These are phyloP conservation scores for Sclerotinia sclerotiorum DNA, from an alignment of 2,329 filamentous ascomycete species.

Conservation along the genomic window DNA sequence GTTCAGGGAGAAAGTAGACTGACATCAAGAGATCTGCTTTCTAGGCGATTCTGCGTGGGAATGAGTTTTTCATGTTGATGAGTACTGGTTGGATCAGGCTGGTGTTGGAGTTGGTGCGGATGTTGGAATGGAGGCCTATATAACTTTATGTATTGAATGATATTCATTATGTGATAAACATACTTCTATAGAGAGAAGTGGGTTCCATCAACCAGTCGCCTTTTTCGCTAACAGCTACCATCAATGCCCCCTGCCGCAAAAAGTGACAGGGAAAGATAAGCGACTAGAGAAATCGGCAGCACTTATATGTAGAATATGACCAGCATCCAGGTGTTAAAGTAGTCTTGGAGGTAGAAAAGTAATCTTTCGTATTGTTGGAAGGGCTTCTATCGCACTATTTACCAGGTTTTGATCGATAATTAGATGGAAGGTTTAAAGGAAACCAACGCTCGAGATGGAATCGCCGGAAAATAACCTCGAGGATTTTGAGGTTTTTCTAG, in stretches of 20 bases:
- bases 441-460: slow-evolving; percentile 21
- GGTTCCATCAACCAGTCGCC: no score
- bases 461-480: background rate
- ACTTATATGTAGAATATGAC: background rate
- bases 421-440: slow-evolving; percentile 25
- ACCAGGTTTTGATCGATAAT: slow-evolving; percentile 24
- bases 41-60: background rate
- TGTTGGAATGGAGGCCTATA: background rate
- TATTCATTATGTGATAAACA: background rate
- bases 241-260: no score
- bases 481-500: background rate
- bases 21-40: background rate
- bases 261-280: no score
- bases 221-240: no score
- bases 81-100: background rate
- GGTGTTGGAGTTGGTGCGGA: background rate
- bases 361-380: slow-evolving; percentile 25
- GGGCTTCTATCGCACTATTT: slow-evolving; percentile 27
- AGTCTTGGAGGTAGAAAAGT: slow-evolving; percentile 24
- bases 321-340: slow-evolving; percentile 16
- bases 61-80: background rate
- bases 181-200: no score
- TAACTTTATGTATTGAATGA: background rate
- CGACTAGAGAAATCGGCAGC: background rate
- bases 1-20: background rate